Evolutionary conservation across 495 filamentous ascomycete genomes (phyloP), one percentile per base, ranked within the genome.

Genomic region (Bryoglossum gracile): DNA sequence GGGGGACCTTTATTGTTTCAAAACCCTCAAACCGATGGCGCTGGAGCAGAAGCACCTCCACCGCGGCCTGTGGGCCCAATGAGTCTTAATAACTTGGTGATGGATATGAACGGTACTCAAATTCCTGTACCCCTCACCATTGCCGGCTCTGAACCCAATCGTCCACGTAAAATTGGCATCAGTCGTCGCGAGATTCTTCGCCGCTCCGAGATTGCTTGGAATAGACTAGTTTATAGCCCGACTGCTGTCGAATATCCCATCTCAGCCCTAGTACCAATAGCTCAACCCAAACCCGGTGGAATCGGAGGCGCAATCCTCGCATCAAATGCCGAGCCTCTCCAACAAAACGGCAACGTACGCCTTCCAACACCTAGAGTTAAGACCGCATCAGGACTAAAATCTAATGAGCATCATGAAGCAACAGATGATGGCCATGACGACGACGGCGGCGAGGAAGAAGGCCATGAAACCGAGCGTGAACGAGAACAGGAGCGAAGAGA

Each of bases 111-210:
- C 36, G 59, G 63, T 47, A 54, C 53, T 13, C 50, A 54, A 23
- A 55, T 55, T 19, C 48, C 55, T 10, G 52, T 58, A 8, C 49
- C 54, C 0, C 50, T 56, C 23, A 51, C 59, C 0, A 46, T 49
- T 16, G 48, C 56, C 17, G 56, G 52, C n/a, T 50, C 48, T 3
- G 55, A 57, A 17, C 18, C 54, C 18, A 69, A 48, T 26, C 70
- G 77, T 18, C 72, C 74, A 0, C 78, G 80, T 56, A 74, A 58
- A 28, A 25, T 51, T 5, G 58, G 76, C n/a, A 76, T 85, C 25
- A 72, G 74, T 25, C 74, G 81, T 16, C 65, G 81, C 8, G 82
- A 86, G 42, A 70, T 86, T 26, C 72, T 80, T 34, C 76, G 77
- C 32, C 70, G 71, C 43, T 80, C 82, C 8, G 82, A 86, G 56